These are phyloP conservation scores for Aureobasidium sp. DNA, from an alignment of 2,329 filamentous ascomycete species.

Conservation along the genomic window DNA sequence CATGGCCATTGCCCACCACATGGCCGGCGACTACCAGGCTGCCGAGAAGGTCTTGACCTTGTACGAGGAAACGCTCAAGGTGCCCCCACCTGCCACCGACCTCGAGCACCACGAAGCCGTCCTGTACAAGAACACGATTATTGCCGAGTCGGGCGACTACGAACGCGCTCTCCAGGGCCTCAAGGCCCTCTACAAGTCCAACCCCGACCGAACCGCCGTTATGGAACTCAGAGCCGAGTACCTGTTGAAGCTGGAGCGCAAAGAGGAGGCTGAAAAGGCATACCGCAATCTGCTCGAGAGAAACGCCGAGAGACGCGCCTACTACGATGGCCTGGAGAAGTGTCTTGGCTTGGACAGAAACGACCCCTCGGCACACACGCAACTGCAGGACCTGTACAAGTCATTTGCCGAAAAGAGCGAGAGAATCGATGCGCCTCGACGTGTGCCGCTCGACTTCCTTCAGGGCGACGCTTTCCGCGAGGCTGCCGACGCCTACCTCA, in stretches of 20 bases:
- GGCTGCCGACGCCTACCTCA: slow-evolving; percentile 71
- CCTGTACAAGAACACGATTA: slow-evolving; percentile 92
- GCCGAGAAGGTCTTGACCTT: slow-evolving; percentile 87
- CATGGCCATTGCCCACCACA: slow-evolving; percentile 86
- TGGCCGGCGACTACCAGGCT: slow-evolving; percentile 75
- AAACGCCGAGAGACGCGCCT: slow-evolving; percentile 79
- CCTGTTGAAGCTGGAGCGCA: slow-evolving; percentile 66
- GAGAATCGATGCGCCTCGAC: slow-evolving; percentile 74
- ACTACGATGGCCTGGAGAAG: slow-evolving; percentile 72
- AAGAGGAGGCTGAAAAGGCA: slow-evolving; percentile 72
- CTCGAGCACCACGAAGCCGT: slow-evolving; percentile 90
- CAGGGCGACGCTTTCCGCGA: slow-evolving; percentile 72
- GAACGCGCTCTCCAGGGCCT: slow-evolving; percentile 82
- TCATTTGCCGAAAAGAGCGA: slow-evolving; percentile 75
- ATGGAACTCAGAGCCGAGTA: slow-evolving; percentile 84
- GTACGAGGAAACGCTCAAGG: slow-evolving; percentile 89
- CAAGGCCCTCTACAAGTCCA: slow-evolving; percentile 66
- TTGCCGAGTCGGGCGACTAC: slow-evolving; percentile 79
- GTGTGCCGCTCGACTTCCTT: slow-evolving; percentile 85
- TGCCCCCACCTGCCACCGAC: slow-evolving; percentile 66
- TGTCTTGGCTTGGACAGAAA: slow-evolving; percentile 57
- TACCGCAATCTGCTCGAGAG: slow-evolving; percentile 76
- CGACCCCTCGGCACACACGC: slow-evolving; percentile 59
- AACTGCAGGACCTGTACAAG: slow-evolving; percentile 69
- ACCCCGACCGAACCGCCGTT: slow-evolving; percentile 75